Conservation (phyloP, 257 asterid genomes). For the Primulina tabacum region DNA sequence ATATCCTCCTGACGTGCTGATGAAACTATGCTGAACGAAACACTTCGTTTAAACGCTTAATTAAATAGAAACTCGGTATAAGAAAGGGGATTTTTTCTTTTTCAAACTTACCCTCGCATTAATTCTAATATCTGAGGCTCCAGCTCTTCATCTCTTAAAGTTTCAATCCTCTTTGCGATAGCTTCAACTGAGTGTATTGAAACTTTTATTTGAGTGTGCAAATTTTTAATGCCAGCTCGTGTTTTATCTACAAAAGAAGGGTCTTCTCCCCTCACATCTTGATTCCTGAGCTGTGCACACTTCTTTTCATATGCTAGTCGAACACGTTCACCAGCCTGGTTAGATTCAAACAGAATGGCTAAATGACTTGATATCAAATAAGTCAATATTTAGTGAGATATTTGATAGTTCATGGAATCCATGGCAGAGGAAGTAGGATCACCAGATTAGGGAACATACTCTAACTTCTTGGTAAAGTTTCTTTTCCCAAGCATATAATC, state of each 20-base stretch:
- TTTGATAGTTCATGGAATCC: not conserved
- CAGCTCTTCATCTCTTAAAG: conserved; percentile 78
- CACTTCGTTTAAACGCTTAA: not conserved
- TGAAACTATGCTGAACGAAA: not conserved
- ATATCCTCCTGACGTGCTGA: not conserved
- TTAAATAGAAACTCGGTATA: not conserved
- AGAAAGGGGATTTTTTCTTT: not conserved
- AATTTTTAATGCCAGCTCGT: conserved; percentile 62
- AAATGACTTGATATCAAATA: not conserved
- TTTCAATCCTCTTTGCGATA: conserved; percentile 83
- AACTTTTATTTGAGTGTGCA: conserved; percentile 85
- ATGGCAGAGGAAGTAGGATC: not conserved
- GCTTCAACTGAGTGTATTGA: conserved; percentile 93
- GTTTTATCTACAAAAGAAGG: conserved; percentile 65
- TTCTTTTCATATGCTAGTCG: conserved; percentile 86
- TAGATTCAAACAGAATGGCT: conserved; percentile 10
- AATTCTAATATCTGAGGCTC: conserved; percentile 84
- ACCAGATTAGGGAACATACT: conserved; percentile 53
- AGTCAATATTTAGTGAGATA: not conserved
- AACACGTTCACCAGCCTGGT: conserved; percentile 83
- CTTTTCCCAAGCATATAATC: conserved; percentile 92
- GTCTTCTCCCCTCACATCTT: conserved; percentile 74
- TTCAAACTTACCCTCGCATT: conserved; percentile 67
- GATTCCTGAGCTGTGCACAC: conserved; percentile 65
- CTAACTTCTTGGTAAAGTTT: conserved; percentile 91